Evolutionary conservation across 2,329 filamentous ascomycete genomes (phyloP), one percentile per base, ranked within the genome.

Genomic region (Ceratocystis cubensis): DNA sequence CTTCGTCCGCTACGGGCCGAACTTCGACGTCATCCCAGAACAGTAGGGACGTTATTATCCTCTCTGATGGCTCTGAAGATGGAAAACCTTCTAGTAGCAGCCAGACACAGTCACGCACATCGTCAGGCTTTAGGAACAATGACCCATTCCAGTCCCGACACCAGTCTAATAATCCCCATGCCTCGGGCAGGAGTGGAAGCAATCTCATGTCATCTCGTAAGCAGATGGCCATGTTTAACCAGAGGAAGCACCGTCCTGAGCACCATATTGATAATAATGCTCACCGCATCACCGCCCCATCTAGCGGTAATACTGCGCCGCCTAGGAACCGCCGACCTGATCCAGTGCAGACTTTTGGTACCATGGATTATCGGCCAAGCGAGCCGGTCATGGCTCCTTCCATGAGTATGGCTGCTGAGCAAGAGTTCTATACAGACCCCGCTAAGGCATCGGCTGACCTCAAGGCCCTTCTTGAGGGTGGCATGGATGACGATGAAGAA

Each of bases 391-490:
- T 33, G 22, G 48, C 41, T 66, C 61, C 62, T 65, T 56, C 67
- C 69, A 64, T 67, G 50, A 50, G 44, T n/a, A 25, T 64, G 37
- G 64, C 37, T 13, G 71, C 67, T 69, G 69, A 62, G n/a, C 77
- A 79, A 65, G 76, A 79, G 1, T 79, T 84, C 69, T 91, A 88
- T 70, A 84, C 88, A 5, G 88, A 92, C 70, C 84, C 87, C 0
- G 78, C 79, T 67, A 87, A 89, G 73, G 88, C 89, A 10, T 84
- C 83, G 63, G 86, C 86, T 61, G 89, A 93, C 70, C 80, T 94
- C 70, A 94, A 94, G 73, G 88, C 87, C 6, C 75, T 94, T n/a
- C 79, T 94, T 1, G 89, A 93, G 73, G 89, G 88, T 6, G 88
- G 88, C 8, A 85, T 93, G 75, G 88, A 92, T 65, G 88, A 89